A percentile compares a stretch with the other conserved stretches of the same genome.
phyloP scores from a whole-genome alignment of 441 rosid genomes.

The Populus hybrid region DNA sequence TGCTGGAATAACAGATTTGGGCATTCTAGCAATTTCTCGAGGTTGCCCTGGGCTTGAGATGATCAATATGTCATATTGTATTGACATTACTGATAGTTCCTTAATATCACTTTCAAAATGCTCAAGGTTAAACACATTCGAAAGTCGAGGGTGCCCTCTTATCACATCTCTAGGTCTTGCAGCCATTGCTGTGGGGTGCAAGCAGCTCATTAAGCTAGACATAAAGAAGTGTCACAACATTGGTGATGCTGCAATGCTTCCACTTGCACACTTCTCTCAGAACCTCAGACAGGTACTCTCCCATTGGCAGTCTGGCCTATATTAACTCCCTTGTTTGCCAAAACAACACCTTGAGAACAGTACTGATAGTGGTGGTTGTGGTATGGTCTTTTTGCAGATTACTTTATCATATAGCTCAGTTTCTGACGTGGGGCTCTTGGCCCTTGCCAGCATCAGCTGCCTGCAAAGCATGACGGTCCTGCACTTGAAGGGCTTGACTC shows the following conservation, averaged over 20 bases:
- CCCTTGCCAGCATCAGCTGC: constrained; percentile 75
- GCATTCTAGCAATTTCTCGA: constrained; percentile 54
- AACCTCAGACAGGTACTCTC: constrained; percentile 68
- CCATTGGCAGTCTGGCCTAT: neutral
- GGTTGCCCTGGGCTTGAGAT: constrained; percentile 65
- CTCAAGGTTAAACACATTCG: constrained; percentile 49
- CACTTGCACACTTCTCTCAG: constrained; percentile 79
- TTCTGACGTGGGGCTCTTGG: constrained; percentile 68
- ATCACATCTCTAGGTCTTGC: constrained; percentile 77
- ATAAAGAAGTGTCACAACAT: constrained; percentile 70
- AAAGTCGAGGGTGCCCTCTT: constrained; percentile 76
- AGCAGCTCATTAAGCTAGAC: constrained; percentile 68
- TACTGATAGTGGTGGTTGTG: neutral
- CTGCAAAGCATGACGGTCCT: constrained; percentile 70
- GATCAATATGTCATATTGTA: constrained; percentile 75
- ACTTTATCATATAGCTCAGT: constrained; percentile 73
- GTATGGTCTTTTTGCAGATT: constrained; percentile 44
- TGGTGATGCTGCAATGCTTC: constrained; percentile 66
- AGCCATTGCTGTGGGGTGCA: constrained; percentile 71
- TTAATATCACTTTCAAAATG: constrained; percentile 66
- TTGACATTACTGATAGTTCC: constrained; percentile 61
- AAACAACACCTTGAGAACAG: neutral
- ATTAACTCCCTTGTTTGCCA: neutral
- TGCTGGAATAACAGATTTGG: constrained; percentile 63
- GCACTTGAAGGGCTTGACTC: constrained; percentile 64